Base-by-base conservation (phyloP, 768 basidiomycete genomes). In the Kwoniella dejecticola region DNA sequence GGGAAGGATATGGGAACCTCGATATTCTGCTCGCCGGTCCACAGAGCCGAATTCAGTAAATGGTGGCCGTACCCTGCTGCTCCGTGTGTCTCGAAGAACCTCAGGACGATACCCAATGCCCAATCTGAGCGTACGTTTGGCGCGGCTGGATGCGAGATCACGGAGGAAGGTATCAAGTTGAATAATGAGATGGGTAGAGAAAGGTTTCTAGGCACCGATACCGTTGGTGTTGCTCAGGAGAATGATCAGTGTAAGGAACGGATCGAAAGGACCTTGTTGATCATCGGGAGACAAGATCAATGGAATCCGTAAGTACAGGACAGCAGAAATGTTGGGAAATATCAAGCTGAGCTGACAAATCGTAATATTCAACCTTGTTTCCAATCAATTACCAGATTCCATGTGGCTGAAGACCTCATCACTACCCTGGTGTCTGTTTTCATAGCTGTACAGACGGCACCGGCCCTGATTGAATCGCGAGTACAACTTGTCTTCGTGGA, bases 51-150 rank as follows among this genome's bases (percentile, higher is more conserved):
- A 1, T 71, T 70, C 48, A 66, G 64, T 17, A 60, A 58, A 4
- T 76, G 75, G 75, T 76, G 75, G 75, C 75, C 75, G 0, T 74
- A 74, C 33, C 72, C 75, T 1, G 67, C 70, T 30, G 55, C 75
- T 7, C 70, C 70, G 3, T 76, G 75, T 48, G 26, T 74, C 5
- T 70, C 72, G 5, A 68, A 53, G 4, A 64, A 64, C 24, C 52
- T 76, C 1, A 59, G 63, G 12, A 30, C 69, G 13, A 47, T 63
- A n/a, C 59, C 59, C n/a, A 49, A 36, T 23, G 60, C 66, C 1
- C 17, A 40, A 19, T 62, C 66, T 1, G 24, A 40, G n/a, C 38
- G 60, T 17, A 47, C 45, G 31, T 69, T 60, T 24, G 6, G 47
- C 21, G 47, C 60, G 15, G 44, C 24, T 1, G 63, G 61, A 41